Evolutionary conservation across 2,329 filamentous ascomycete genomes (phyloP).

Genomic region (Juglanconis oblonga): DNA sequence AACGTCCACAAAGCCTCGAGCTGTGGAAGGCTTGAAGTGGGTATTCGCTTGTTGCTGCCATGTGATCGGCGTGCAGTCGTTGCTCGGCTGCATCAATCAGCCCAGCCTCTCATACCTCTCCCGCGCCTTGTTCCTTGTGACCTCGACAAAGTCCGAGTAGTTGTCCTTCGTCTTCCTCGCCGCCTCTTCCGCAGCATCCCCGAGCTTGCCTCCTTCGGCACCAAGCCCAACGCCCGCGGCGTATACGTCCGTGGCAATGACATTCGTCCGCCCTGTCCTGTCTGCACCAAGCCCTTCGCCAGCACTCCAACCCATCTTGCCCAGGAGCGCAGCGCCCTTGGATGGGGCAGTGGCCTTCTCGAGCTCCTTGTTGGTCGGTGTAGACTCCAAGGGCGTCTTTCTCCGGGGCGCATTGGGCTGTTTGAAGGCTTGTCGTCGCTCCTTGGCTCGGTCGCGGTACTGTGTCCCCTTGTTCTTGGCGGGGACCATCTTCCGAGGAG

Average conservation of each 20-base stretch:
- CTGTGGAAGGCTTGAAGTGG: neutral
- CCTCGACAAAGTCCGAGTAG: constrained; percentile 61
- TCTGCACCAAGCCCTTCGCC: constrained; percentile 64
- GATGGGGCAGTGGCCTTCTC: constrained; percentile 33
- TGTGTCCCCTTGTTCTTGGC: constrained; percentile 27
- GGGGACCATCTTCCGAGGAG: constrained; percentile 29
- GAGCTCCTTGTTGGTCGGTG: constrained; percentile 24
- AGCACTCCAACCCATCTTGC: constrained; percentile 70
- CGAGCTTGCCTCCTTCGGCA: constrained; percentile 65
- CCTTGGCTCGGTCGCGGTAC: constrained; percentile 67
- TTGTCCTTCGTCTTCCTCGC: constrained; percentile 57
- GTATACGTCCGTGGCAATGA: constrained; percentile 63
- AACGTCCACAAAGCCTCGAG: neutral
- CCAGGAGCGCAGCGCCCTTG: constrained; percentile 65
- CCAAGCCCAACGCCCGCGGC: constrained; percentile 67
- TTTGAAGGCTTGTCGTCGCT: constrained; percentile 60
- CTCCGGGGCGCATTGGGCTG: constrained; percentile 44
- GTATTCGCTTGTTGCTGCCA: neutral
- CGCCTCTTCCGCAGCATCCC: constrained; percentile 64
- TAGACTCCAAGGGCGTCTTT: constrained; percentile 45
- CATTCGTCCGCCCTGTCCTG: constrained; percentile 60
- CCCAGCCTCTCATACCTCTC: constrained; percentile 61
- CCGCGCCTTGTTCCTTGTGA: constrained; percentile 63
- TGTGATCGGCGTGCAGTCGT: neutral
- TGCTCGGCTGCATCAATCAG: neutral